Percentiles rank a stretch among this genome's conserved stretches.
These are phyloP conservation scores for Pythium vanterpoolii DNA, from an alignment of 352 stramenopile species.

Conservation along the genomic window DNA sequence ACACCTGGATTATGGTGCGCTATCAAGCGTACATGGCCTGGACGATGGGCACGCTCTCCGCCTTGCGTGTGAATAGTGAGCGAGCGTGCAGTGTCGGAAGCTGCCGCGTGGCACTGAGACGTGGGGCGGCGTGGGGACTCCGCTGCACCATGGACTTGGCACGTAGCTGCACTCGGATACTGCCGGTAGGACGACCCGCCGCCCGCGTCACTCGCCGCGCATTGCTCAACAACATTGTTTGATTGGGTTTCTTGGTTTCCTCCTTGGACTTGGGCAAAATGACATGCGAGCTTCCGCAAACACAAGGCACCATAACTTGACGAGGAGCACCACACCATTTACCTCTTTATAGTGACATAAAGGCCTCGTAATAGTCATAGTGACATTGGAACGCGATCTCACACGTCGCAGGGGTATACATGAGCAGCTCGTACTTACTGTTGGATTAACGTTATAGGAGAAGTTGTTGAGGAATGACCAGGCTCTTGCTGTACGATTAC, in stretches of 20 bases:
- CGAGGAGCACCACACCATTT: slow-evolving; percentile 11
- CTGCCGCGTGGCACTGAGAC: slow-evolving; percentile 60
- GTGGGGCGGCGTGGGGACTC: slow-evolving; percentile 37
- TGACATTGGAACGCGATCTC: not conserved
- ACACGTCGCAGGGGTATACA: slow-evolving; percentile 13
- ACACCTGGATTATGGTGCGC: not conserved
- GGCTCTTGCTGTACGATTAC: not conserved
- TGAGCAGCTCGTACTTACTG: too few species aligned
- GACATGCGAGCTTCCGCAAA: slow-evolving; percentile 18
- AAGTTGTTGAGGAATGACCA: not conserved
- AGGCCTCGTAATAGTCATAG: not conserved
- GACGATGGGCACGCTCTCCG: slow-evolving; percentile 20
- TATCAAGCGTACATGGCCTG: slow-evolving; percentile 23
- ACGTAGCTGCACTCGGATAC: not conserved
- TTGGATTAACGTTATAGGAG: too few species aligned
- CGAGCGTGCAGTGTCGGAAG: slow-evolving; percentile 9
- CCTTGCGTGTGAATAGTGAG: slow-evolving; percentile 12
- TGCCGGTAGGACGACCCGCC: slow-evolving; percentile 24
- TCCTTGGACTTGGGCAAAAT: slow-evolving; percentile 3
- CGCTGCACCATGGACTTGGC: slow-evolving; percentile 8
- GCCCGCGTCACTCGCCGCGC: slow-evolving; percentile 4
- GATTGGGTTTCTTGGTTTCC: not conserved
- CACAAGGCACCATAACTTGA: slow-evolving; percentile 8
- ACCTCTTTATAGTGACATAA: not conserved
- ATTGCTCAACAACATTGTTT: slow-evolving; percentile 6